Base-by-base conservation (phyloP, 257 asterid species). In the Nicotiana paniculata region DNA sequence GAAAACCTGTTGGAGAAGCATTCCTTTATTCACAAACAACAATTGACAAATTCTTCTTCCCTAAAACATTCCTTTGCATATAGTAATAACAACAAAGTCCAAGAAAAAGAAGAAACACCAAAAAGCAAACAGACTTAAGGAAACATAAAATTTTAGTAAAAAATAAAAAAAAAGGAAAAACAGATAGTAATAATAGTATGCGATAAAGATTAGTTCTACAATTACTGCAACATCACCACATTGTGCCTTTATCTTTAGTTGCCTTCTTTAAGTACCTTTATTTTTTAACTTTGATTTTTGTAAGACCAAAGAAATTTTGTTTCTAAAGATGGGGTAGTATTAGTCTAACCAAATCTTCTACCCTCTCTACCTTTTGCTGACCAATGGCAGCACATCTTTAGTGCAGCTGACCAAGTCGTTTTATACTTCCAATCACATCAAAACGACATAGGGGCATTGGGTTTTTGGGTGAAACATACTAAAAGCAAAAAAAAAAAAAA, bases 381-480 rank as follows among this genome's bases (percentile, higher is more conserved):
- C 94, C 93, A 84, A 11, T 21, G 63, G 91, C 87, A 83, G 80
- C 80, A 89, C 62, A 26, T 74, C 74, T 85, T 72, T 85, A 74
- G 88, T 90, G 87, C 89, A 89, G 75, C 86, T 32, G 82, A 46
- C 86, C 82, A 48, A 10, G 92, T 93, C 91, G 91, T 91, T 90
- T 91, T 83, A 83, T 37, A 83, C 67, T 6, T 70, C 55, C 37
- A 67, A 55, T 61, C 54, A 26, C 16, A 21, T 48, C 54, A 86
- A 91, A 94, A 87, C 91, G 91, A 85, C 94, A 61, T 82, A 87
- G 90, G 82, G 67, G 59, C 85, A 85, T 86, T 87, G 87, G 61
- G 62, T 70, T 79, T 21, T 84, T 78, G 77, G 81, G 82, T 87
- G 70, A 77, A 89, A 94, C 84, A 85, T 87, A 81, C 85, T 87